Conservation (phyloP, 2,329 filamentous ascomycete genomes). For the Harringtonia lauricola region DNA sequence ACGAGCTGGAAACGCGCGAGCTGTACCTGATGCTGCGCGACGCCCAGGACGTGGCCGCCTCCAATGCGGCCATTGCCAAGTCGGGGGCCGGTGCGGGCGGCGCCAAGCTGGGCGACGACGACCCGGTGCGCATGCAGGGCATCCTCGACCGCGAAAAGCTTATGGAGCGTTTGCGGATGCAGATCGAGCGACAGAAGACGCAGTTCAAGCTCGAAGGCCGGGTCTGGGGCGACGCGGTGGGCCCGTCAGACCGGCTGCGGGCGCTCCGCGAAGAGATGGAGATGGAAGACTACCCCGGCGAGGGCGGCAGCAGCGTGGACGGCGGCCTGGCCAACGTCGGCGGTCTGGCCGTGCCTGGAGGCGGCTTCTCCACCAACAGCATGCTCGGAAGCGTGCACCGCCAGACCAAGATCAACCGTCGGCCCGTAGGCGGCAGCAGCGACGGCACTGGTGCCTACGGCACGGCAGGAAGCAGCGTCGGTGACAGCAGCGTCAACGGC, state of each 20-base stretch:
- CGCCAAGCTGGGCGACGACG: slow-evolving; percentile 45
- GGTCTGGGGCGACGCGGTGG: slow-evolving; percentile 71
- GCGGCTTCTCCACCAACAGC: slow-evolving; percentile 39
- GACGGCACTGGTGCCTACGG: not conserved
- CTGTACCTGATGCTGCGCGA: slow-evolving; percentile 97
- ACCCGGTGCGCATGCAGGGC: slow-evolving; percentile 73
- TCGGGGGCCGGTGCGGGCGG: slow-evolving; percentile 14
- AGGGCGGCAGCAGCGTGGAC: slow-evolving; percentile 26
- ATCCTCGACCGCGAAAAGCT: slow-evolving; percentile 87
- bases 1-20: slow-evolving; percentile 92
- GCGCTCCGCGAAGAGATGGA: slow-evolving; percentile 90
- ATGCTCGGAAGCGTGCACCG: slow-evolving; percentile 64
- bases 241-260: slow-evolving; percentile 83
- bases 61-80: slow-evolving; percentile 48
- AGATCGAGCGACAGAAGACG: slow-evolving; percentile 93
- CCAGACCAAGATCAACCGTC: slow-evolving; percentile 43
- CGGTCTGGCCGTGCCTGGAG: slow-evolving; percentile 1
- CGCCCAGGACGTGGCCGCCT: slow-evolving; percentile 89
- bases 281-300: slow-evolving; percentile 59
- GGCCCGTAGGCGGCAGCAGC: slow-evolving; percentile 30
- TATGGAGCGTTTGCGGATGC: slow-evolving; percentile 89
- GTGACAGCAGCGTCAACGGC: slow-evolving; percentile 37
- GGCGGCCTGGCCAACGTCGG: slow-evolving; percentile 50
- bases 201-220: slow-evolving; percentile 95
- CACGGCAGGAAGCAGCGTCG: slow-evolving; percentile 16